phyloP scores from a whole-genome alignment of 208 protist species.

The Angomonas desouzai region DNA sequence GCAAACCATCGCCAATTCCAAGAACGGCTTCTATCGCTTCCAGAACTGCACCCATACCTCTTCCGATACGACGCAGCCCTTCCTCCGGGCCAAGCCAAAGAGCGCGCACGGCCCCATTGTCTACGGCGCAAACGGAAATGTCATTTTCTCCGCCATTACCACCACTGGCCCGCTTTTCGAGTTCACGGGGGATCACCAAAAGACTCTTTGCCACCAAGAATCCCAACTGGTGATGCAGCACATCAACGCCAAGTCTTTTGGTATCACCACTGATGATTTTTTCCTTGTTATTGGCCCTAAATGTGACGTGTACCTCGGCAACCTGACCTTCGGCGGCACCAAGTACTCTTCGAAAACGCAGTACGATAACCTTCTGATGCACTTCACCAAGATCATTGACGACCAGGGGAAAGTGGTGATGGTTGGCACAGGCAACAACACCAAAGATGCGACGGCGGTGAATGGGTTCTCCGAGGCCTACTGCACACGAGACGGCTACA shows the following conservation, averaged over 20 bases:
- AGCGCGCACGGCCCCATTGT: neutral
- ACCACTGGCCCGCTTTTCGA: neutral
- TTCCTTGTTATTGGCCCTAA: neutral
- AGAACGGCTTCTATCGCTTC: neutral
- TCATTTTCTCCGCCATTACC: neutral
- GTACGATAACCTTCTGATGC: neutral
- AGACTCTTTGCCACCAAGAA: neutral
- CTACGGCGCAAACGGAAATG: neutral
- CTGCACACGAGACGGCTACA: neutral
- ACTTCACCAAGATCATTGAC: neutral
- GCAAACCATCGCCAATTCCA: neutral
- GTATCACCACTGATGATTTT: neutral
- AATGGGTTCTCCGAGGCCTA: neutral
- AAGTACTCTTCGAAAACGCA: neutral
- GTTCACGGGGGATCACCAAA: neutral
- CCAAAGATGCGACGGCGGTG: neutral
- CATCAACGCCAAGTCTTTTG: neutral
- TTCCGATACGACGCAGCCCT: neutral
- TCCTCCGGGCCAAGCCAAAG: neutral
- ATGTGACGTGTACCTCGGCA: neutral
- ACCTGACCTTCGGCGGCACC: neutral
- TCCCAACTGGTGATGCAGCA: neutral
- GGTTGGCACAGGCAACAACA: neutral
- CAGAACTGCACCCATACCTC: neutral
- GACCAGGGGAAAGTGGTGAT: neutral